A percentile compares a stretch with the other conserved stretches of the same genome.
phyloP scores from a whole-genome alignment of 73 alveolate species.

The Symbiodinium pilosum region DNA sequence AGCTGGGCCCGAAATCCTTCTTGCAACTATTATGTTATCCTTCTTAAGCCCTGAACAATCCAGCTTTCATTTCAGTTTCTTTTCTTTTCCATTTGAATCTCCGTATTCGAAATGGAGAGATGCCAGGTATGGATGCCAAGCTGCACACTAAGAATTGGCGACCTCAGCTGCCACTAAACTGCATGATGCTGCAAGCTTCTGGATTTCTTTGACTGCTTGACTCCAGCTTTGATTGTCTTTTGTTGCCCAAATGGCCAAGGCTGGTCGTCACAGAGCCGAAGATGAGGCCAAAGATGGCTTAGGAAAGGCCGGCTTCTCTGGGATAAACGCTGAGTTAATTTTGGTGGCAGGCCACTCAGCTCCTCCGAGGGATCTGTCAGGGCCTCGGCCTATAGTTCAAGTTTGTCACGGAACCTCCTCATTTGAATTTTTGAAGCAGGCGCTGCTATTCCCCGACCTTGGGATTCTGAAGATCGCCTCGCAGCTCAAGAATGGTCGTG shows the following conservation, averaged over 20 bases:
- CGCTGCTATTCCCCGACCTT: slow-evolving; percentile 49
- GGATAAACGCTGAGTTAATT: not conserved
- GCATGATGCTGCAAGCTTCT: not conserved
- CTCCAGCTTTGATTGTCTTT: no score
- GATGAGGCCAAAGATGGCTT: slow-evolving; percentile 39
- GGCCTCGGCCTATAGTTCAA: not conserved
- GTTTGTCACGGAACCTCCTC: no score
- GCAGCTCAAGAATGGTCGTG: slow-evolving; percentile 93
- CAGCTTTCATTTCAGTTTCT: not conserved
- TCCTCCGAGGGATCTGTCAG: slow-evolving; percentile 61
- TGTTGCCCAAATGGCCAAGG: no score
- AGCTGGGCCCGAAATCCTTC: not conserved
- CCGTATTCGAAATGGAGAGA: not conserved
- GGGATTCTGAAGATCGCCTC: slow-evolving; percentile 81
- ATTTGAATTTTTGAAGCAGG: slow-evolving; percentile 24
- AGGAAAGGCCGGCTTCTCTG: not conserved
- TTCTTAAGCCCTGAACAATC: no score
- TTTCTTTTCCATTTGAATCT: not conserved
- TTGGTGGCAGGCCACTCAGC: slow-evolving; percentile 46
- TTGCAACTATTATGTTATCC: no score
- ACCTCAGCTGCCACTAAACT: slow-evolving; percentile 39
- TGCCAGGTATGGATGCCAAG: slow-evolving; percentile 89
- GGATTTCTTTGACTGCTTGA: no score
- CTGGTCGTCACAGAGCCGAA: slow-evolving; percentile 71
- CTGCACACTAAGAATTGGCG: slow-evolving; percentile 93